Evolutionary conservation across 2,329 filamentous ascomycete genomes (phyloP).

Genomic region (Exophiala bonariae): DNA sequence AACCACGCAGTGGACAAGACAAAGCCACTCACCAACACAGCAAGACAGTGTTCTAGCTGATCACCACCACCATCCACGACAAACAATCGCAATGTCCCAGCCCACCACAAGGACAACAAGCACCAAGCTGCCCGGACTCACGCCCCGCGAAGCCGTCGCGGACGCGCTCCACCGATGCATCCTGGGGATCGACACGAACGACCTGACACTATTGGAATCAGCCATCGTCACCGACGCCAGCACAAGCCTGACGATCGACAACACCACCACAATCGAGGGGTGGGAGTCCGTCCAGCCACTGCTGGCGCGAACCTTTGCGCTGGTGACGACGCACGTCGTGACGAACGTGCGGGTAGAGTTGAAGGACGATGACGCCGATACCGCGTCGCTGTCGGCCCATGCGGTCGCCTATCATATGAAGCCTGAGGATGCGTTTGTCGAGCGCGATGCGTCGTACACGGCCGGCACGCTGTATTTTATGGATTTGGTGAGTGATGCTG

Average conservation of each 20-base stretch:
- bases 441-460: neutral
- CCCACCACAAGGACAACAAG: too few relatives aligned
- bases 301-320: slow-evolving; percentile 1
- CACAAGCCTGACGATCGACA: slow-evolving; percentile 22
- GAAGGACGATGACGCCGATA: slow-evolving; percentile 11
- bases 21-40: too few relatives aligned
- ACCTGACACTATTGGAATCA: slow-evolving; percentile 33
- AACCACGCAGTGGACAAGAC: too few relatives aligned
- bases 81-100: slow-evolving; percentile 7
- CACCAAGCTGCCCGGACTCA: slow-evolving; percentile 22
- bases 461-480: slow-evolving; percentile 28
- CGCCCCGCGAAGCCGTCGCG: slow-evolving; percentile 33
- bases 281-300: slow-evolving; percentile 25
- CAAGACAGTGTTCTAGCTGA: too few relatives aligned
- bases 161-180: slow-evolving; percentile 35
- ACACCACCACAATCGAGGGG: slow-evolving; percentile 27
- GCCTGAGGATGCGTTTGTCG: neutral
- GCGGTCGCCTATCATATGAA: slow-evolving; percentile 25
- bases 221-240: slow-evolving; percentile 30
- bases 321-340: slow-evolving; percentile 33
- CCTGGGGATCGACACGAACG: slow-evolving; percentile 31
- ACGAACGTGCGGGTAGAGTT: slow-evolving; percentile 29
- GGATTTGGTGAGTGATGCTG: slow-evolving; percentile 33
- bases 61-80: too few relatives aligned
- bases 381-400: slow-evolving; percentile 21